phyloP scores from a whole-genome alignment of 129 eudicot genomes.

The Ambrosia trifida region DNA sequence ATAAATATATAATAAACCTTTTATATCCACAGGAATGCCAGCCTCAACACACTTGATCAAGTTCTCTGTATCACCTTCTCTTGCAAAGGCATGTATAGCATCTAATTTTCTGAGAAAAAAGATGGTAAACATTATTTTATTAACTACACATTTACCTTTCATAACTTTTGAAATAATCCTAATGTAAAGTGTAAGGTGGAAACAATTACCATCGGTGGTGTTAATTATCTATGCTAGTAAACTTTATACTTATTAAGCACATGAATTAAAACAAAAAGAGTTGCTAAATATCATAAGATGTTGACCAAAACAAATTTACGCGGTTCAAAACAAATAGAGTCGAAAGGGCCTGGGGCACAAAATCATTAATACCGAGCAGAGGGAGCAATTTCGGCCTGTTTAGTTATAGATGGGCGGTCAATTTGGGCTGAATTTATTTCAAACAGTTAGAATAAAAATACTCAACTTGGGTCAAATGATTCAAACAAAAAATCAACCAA shows the following conservation, averaged over 20 bases:
- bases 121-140: slow-evolving; percentile 12
- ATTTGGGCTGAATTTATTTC: background rate
- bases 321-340: background rate
- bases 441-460: background rate
- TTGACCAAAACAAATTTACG: background rate
- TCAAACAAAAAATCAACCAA: background rate
- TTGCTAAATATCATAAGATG: background rate
- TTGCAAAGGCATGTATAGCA: slow-evolving; percentile 85
- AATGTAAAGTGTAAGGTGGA: slow-evolving; percentile 13
- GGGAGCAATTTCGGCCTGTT: background rate
- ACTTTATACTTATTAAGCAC: background rate
- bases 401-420: background rate
- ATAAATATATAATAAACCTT: slow-evolving; percentile 45
- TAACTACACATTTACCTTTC: slow-evolving; percentile 8
- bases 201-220: slow-evolving; percentile 10
- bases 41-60: slow-evolving; percentile 72
- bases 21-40: slow-evolving; percentile 69
- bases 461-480: background rate
- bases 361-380: background rate
- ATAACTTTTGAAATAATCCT: slow-evolving; percentile 11
- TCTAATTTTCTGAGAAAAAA: slow-evolving; percentile 71
- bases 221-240: background rate
- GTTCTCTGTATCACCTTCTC: slow-evolving; percentile 89
- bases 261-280: background rate
- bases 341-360: background rate